phyloP scores from a whole-genome alignment of 2,329 filamentous ascomycete species.

The Aspergillus aculeatinus region DNA sequence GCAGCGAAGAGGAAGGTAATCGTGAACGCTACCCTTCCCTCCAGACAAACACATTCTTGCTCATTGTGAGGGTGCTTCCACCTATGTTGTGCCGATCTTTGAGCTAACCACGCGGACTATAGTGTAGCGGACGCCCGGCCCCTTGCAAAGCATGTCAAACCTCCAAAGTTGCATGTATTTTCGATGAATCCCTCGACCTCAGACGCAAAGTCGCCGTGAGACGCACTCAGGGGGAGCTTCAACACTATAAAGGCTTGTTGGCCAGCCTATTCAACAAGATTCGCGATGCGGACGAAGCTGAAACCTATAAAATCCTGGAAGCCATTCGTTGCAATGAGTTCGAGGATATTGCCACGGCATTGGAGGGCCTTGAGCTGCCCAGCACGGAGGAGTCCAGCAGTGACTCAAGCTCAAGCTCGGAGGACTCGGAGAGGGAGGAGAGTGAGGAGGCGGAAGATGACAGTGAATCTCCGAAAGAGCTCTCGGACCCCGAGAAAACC shows the following conservation, averaged over 20 bases:
- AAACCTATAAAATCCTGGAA: conserved; percentile 26
- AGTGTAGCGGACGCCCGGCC: conserved; percentile 37
- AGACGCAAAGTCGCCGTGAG: conserved; percentile 39
- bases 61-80: not conserved
- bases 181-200: conserved; percentile 38
- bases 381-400: not conserved
- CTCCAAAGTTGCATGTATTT: conserved; percentile 32
- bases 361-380: conserved; percentile 15
- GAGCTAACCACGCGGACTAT: conserved; percentile 7
- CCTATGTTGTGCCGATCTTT: not conserved
- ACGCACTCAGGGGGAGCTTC: conserved; percentile 36
- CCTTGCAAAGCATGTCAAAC: conserved; percentile 39
- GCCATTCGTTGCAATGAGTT: conserved; percentile 31
- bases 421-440: conserved; percentile 10
- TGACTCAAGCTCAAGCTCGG: conserved; percentile 6
- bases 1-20: conserved; percentile 39
- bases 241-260: conserved; percentile 34
- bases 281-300: conserved; percentile 24
- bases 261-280: conserved; percentile 32
- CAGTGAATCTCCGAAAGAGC: conserved; percentile 6
- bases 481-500: conserved; percentile 15
- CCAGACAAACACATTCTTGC: no score
- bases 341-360: conserved; percentile 25
- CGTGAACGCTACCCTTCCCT: not conserved
- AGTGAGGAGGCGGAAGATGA: conserved; percentile 8